Evolutionary conservation across 2,329 filamentous ascomycete genomes (phyloP), one percentile per base, ranked within the genome.

Genomic region (Trichoderma arundinaceum): DNA sequence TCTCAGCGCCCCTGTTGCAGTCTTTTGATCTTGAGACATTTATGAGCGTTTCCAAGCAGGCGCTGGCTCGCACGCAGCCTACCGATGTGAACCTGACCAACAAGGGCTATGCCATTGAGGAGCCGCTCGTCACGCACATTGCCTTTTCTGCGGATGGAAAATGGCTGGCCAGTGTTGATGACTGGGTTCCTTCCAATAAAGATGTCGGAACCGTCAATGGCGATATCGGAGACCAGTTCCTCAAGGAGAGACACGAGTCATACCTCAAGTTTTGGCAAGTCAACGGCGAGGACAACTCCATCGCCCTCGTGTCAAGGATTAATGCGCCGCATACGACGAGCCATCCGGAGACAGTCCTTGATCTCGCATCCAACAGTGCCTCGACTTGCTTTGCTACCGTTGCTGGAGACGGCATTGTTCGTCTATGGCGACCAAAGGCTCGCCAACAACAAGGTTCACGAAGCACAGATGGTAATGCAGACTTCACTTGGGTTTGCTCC

Each of bases 111-210:
- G 83, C 86, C 4, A 87, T 98, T 57, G 83, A 87, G 13, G 91
- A 97, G 71, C 94, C 95, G 0, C 86, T 90, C 68, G 86, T 97
- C 53, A 90, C 86, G 7, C 86, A 90, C 64, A 81, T 98, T 58
- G 86, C 89, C 49, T 87, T 95, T 70, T 94, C 91, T 49, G 81
- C 85, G 57, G 90, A 98, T 73, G 94, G 94, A 17, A 84, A 88
- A 69, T 98, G 94, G 94, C 84, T 99, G 65, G 94, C 91, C 4
- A 97, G 92, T 1, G 86, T 96, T 1, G 95, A 99, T 74, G 91
- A 94, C 73, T 99, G 95, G 95, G 84, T 85, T 59, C 93, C 93
- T 1, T 87, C 91, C 9, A 79, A 81, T 12, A 81, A 85, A 67
- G 93, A 97, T 73, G 78, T 91, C 13, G 83, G 86, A 44, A 84